phyloP scores from a whole-genome alignment of 805 yeast genomes.

The Suhomyces emberorum region DNA sequence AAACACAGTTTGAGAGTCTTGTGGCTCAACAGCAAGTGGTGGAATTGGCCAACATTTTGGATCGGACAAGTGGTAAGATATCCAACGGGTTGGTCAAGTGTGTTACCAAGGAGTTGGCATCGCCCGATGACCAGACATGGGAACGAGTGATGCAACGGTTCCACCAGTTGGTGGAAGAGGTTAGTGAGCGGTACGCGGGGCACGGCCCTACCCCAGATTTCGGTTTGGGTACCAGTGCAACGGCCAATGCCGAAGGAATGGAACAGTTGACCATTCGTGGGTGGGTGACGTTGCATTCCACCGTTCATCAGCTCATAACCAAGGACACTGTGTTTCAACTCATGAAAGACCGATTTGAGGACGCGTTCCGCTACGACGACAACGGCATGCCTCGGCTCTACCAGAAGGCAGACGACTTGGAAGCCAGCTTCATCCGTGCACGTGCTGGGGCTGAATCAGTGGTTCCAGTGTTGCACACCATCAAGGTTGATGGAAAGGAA shows the following conservation, averaged over 20 bases:
- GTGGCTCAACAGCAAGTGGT: slow-evolving; percentile 31
- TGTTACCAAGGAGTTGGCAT: slow-evolving; percentile 5
- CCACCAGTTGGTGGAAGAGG: slow-evolving; percentile 18
- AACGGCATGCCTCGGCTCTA: slow-evolving; percentile 81
- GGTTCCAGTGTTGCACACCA: slow-evolving; percentile 54
- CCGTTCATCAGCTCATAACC: slow-evolving; percentile 58
- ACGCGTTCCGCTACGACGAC: slow-evolving; percentile 75
- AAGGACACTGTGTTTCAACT: slow-evolving; percentile 65
- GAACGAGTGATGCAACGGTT: slow-evolving; percentile 16
- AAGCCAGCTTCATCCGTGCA: slow-evolving; percentile 58
- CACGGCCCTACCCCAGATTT: slow-evolving; percentile 49
- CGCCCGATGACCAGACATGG: slow-evolving; percentile 22
- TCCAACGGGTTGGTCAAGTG: slow-evolving; percentile 42
- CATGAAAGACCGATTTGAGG: slow-evolving; percentile 79
- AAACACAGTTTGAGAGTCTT: slow-evolving; percentile 42
- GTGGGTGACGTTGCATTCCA: slow-evolving; percentile 63
- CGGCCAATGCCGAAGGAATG: slow-evolving; percentile 40
- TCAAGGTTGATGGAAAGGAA: slow-evolving; percentile 44
- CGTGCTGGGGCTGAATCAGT: slow-evolving; percentile 53
- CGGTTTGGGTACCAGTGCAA: slow-evolving; percentile 54
- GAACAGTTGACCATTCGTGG: slow-evolving; percentile 48
- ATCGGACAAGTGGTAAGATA: slow-evolving; percentile 46
- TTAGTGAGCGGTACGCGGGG: slow-evolving; percentile 9
- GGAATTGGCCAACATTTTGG: slow-evolving; percentile 31
- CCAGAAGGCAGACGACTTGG: slow-evolving; percentile 72